Conservation (phyloP, 2,329 filamentous ascomycete genomes). For the Talaromyces sp. region DNA sequence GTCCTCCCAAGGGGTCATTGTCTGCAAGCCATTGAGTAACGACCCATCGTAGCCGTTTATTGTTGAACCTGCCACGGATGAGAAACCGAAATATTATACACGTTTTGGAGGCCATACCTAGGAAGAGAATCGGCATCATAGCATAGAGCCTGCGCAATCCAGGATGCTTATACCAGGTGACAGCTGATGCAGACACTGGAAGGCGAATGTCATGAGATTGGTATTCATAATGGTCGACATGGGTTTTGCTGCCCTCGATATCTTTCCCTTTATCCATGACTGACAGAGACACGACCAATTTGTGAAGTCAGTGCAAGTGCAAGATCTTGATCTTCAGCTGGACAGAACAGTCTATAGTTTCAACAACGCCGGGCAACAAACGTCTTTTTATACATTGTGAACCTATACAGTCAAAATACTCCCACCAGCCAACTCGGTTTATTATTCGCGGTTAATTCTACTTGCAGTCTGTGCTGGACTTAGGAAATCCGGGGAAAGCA, state of each 20-base stretch:
- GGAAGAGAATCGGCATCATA: slow-evolving; percentile 48
- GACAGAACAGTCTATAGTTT: background rate
- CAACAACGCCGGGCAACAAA: background rate
- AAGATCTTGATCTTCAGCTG: too few species aligned
- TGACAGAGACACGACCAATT: background rate
- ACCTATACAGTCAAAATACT: background rate
- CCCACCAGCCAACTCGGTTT: too few species aligned
- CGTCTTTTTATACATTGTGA: background rate
- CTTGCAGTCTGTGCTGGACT: slow-evolving; percentile 11
- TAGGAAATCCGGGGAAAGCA: background rate
- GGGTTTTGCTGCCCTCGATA: background rate
- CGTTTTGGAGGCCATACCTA: slow-evolving; percentile 10
- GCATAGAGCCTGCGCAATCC: slow-evolving; percentile 54
- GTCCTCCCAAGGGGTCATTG: slow-evolving; percentile 14
- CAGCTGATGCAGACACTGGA: background rate
- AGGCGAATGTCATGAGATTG: background rate
- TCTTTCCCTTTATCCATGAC: background rate
- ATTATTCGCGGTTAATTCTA: background rate
- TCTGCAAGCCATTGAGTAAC: slow-evolving; percentile 15
- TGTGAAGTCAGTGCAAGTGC: background rate
- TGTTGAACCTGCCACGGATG: slow-evolving; percentile 3
- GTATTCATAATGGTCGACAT: background rate
- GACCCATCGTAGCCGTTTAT: slow-evolving; percentile 17
- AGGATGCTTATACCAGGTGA: slow-evolving; percentile 50
- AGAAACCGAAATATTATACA: slow-evolving; percentile 12